Evolutionary conservation across 371 early-diverging fungal species (phyloP), one percentile per base, ranked within the genome.

Genomic region (Coemansia sp.): DNA sequence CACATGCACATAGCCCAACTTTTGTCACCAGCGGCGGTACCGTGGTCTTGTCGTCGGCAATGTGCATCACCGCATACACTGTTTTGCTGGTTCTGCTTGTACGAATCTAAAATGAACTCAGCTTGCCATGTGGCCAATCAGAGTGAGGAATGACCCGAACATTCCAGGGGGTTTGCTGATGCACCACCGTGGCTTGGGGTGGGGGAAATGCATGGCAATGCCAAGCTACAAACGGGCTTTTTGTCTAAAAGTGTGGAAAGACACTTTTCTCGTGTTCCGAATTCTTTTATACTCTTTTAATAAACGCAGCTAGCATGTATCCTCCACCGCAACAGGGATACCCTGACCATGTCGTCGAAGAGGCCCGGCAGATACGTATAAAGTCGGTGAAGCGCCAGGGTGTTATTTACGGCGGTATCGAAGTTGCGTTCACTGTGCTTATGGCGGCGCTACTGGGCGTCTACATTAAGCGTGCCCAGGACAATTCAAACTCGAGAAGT

Each of bases 11-110:
- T 2, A 63, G 48, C 24, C 73, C 78, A 6, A 21, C 54, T 11
- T 77, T 77, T 66, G 64, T 66, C 26, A 77, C 78, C 28, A 72
- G 73, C 40, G 78, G 78, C 4, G 58, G 61, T 3, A 72, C 72
- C 0, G 78, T 72, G 28, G 60, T 72, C 29, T 41, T 77, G 44
- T 66, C 73, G 9, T 69, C 56, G 1, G 61, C 29, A 1, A 72
- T 72, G 69, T 77, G 78, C 55, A 15, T 71, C 39, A 46, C 64
- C 11, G 78, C 78, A 12, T 72, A 77, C 17, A 36, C 66, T 1
- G 73, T 53, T 29, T 65, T 77, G 29, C 53, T 72, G 15, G 66
- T 72, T 5, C 61, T 77, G 52, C 67, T 77, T 17, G 44, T 69
- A 8, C 63, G 66, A 19, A 72, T 77, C n/a, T 70, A 53, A 19